Evolutionary conservation across 176 grass and related monocot genomes (phyloP), one percentile per base, ranked within the genome.

Genomic region (Avena insularis): DNA sequence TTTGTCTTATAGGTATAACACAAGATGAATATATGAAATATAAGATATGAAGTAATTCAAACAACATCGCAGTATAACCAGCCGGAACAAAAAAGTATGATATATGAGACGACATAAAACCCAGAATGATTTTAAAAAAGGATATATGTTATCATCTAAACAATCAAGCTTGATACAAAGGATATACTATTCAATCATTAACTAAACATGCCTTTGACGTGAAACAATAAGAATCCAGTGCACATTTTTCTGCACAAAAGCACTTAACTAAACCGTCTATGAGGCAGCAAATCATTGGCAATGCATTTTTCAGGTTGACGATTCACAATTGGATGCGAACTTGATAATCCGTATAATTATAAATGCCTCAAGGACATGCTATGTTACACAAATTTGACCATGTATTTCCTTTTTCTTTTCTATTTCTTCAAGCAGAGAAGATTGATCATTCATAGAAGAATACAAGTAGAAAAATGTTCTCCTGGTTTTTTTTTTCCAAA

Each of bases 11-110:
- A 45, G 21, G 66, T n/a, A 78, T 61, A 29, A 65, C 1, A 40
- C 83, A 78, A 54, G 7, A 48, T 82, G 46, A 82, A 29, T 35
- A 54, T 12, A 21, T 31, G 12, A 31, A 83, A 58, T 53, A 69
- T 21, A 90, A 50, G 14, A 31, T 23, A 60, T 82, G 23, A 82
- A 68, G 29, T 62, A 79, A 51, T 23, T 55, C 35, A 55, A 89
- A 78, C 62, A 19, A 86, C 45, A 78, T 78, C 27, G 16, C 10
- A 67, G 54, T n/a, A 20, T 77, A 67, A 47, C 48, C 31, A 27
- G 19, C 51, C 29, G 20, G 38, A 66, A 82, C 13, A 11, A 71
- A 36, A 36, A 51, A 20, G 56, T 59, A 86, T 77, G 14, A 12
- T 71, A 25, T 61, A 21, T 46, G 6, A 58, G 50, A 76, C 11